phyloP scores from a whole-genome alignment of 306 rosid genomes.

The Prunus mongolica region DNA sequence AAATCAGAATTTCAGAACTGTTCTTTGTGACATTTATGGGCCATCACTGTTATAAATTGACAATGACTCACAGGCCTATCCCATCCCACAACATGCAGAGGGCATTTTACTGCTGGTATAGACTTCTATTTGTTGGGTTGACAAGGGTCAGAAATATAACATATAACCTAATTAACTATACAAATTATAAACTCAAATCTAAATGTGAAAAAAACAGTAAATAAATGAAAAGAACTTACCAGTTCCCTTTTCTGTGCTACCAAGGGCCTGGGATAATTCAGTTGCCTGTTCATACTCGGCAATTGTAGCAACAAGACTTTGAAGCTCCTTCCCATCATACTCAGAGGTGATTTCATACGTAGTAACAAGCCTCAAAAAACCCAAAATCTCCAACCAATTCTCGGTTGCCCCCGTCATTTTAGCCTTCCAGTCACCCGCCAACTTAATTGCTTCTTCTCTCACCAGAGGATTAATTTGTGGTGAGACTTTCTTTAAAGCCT shows the following conservation, averaged over 20 bases:
- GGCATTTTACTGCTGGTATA: background rate
- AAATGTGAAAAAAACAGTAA: background rate
- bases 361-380: conserved; percentile 41
- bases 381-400: conserved; percentile 31
- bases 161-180: background rate
- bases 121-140: background rate
- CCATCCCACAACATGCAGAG: background rate
- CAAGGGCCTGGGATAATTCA: conserved; percentile 24
- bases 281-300: conserved; percentile 24
- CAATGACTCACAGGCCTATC: background rate
- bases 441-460: conserved; percentile 35
- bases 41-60: background rate
- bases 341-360: conserved; percentile 27
- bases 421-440: conserved; percentile 43
- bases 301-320: conserved; percentile 14
- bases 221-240: conserved; percentile 28
- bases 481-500: conserved; percentile 27
- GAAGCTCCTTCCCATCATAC: conserved; percentile 28
- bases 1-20: background rate
- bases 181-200: background rate
- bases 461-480: conserved; percentile 28
- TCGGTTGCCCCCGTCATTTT: conserved; percentile 17
- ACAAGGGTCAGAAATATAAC: background rate
- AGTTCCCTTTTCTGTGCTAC: conserved; percentile 11
- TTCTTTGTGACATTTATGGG: background rate